Base-by-base conservation (phyloP, 352 stramenopile species). In the Phytophthora uliginosa region DNA sequence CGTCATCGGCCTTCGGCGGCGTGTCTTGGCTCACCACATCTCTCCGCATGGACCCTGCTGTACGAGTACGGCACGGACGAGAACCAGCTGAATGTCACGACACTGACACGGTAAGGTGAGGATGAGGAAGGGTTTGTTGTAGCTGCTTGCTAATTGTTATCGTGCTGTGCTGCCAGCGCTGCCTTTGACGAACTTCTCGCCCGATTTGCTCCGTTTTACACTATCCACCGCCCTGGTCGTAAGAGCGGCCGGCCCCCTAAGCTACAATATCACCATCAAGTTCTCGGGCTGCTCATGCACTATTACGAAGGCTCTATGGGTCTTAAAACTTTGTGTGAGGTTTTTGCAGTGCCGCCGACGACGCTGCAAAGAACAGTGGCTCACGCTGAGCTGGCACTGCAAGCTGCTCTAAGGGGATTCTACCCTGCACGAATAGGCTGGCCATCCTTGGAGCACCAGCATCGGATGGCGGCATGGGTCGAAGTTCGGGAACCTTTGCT, bases 61-160 rank as follows among this genome's bases (percentile, higher is more conserved):
- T 68, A 59, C 20, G 20, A 65, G 7, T 34, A 57, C 31, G 42
- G 59, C 6, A 58, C 31, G n/a, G 45, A 57, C 20, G 28, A 57
- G 20, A 65, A 38, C n/a, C 8, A 58, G 26, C 45, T 65, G 0
- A 57, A 58, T 45, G 59, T 65, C 9, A 65, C 45, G 17, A 65
- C 42, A 4, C 31, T 50, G 31, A 65, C 45, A 36, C 59, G 28
- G 36, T 51, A 13, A 50, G 22, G 9, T 36, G 55, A 48, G 15
- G 0, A 20, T 20, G 22, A 42, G 26, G 1, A 6, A 4, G 10
- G 36, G 3, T 18, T 42, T 42, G 0, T 12, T 42, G 12, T 42
- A 0, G 12, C 9, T 17, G 34, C 10, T 5, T 15, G 36, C 36
- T 42, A 42, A 42, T 42, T 42, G 0, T 42, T 42, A 42, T 42